Evolutionary conservation across 2,329 filamentous ascomycete species (phyloP), one percentile per base, ranked within the genome.

Genomic region (Cladosporium velox): DNA sequence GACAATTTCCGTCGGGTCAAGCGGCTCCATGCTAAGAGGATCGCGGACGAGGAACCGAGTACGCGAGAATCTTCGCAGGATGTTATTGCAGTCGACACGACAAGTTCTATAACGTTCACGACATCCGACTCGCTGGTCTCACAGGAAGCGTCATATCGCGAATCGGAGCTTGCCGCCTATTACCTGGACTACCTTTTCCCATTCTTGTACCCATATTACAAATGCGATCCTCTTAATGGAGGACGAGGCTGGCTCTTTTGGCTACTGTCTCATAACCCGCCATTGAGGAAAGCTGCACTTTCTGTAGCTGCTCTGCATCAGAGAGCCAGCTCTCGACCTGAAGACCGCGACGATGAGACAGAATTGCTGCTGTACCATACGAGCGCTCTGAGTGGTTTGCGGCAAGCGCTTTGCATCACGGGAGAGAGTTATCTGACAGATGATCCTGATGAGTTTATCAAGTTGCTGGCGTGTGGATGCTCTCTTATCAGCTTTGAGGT

Each of bases 131-230:
- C 49, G 49, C 24, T 54, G 3, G 41, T 47, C 41, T 47, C 41
- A 21, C 41, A 47, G 34, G 55, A 59, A 18, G 35, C 55, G 1
- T 21, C 35, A 3, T 59, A 38, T 24, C 55, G 55, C 26, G 55
- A 59, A 44, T 21, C 55, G 2, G 55, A 59, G 55, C 55, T 59
- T 21, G 21, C 55, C 12, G 26, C 26, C 11, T 59, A 59, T 28
- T 59, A 59, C 21, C 34, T 59, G 32, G 55, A 59, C 34, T 28
- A 26, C 34, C n/a, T 59, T 2, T 59, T 59, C 6, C 55, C 55
- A 7, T 24, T 59, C n/a, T 41, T 59, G 21, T 59, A 24, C 18
- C 55, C 55, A 8, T 59, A 59, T 18, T 59, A 28, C 21, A 21
- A 28, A 28, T 59, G 55, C n/a, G 35, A 59, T 15, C 55, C 55